These are phyloP conservation scores for Thecaphora frezii DNA, from an alignment of 1,284 basidiomycete genomes.

Conservation along the genomic window DNA sequence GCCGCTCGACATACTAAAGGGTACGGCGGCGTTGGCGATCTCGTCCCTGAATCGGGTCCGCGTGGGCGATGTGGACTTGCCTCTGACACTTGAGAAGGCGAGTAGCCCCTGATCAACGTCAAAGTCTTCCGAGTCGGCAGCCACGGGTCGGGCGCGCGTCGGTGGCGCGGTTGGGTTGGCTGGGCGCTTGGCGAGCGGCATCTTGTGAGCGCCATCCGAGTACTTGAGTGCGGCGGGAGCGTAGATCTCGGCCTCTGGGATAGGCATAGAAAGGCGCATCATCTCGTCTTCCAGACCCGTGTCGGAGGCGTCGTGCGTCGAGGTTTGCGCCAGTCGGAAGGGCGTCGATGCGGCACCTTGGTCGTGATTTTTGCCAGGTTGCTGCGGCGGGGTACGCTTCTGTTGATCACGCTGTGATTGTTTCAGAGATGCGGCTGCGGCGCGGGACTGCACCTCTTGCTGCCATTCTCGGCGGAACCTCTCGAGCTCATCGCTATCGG, in stretches of 20 bases:
- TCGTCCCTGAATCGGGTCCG: conserved; percentile 11
- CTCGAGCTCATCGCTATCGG: conserved; percentile 35
- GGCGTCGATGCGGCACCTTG: not conserved
- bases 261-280: conserved; percentile 4
- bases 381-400: too few species aligned
- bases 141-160: not conserved
- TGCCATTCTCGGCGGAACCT: conserved; percentile 39
- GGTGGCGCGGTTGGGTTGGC: not conserved
- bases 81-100: too few species aligned
- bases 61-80: not conserved
- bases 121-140: too few species aligned
- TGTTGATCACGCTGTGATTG: not conserved
- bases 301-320: not conserved
- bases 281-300: conserved; percentile 2
- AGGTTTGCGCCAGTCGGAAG: not conserved
- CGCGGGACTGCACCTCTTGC: conserved; percentile 27
- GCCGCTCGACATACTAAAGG: conserved; percentile 9
- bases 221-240: conserved; percentile 37
- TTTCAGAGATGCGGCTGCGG: not conserved
- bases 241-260: conserved; percentile 34
- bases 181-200: conserved; percentile 2
- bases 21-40: conserved; percentile 13
- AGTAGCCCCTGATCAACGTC: too few species aligned
- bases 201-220: conserved; percentile 32
- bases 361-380: not conserved